Percentiles rank a stretch among this genome's conserved stretches.
Conservation (phyloP, 805 yeast species). For the Saccharomycopsis oosterbeekiorum region DNA sequence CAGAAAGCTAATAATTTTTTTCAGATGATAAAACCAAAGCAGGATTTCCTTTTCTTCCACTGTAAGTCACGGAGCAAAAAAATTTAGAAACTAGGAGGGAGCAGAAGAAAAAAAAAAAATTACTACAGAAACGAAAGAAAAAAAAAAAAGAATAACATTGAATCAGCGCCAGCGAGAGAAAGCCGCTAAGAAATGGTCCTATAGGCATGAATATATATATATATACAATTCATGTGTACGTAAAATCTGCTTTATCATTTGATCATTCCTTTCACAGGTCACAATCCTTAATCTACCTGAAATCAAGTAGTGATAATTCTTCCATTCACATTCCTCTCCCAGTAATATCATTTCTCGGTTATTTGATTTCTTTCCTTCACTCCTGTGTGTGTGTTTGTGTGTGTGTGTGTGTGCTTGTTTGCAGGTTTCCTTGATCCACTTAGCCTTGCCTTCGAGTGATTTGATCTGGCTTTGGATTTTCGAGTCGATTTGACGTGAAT, state of each 20-base stretch:
- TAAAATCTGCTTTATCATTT: no score
- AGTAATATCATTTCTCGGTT: neutral
- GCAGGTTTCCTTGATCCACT: neutral
- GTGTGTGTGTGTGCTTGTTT: no score
- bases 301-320: neutral
- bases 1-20: neutral
- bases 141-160: no score
- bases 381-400: no score
- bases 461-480: neutral
- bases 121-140: no score
- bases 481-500: neutral
- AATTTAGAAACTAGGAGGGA: neutral
- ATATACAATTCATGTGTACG: no score
- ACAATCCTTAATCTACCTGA: no score
- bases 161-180: no score
- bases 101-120: no score
- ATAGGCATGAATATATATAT: no score
- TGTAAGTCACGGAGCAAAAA: neutral
- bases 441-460: neutral
- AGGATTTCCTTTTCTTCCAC: neutral
- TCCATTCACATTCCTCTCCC: neutral
- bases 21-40: neutral
- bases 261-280: no score
- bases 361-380: neutral
- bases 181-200: no score